Percentiles rank a stretch among this genome's conserved stretches.
These are phyloP conservation scores for Colletotrichum sp. DNA, from an alignment of 2,329 filamentous ascomycete species.

Conservation along the genomic window DNA sequence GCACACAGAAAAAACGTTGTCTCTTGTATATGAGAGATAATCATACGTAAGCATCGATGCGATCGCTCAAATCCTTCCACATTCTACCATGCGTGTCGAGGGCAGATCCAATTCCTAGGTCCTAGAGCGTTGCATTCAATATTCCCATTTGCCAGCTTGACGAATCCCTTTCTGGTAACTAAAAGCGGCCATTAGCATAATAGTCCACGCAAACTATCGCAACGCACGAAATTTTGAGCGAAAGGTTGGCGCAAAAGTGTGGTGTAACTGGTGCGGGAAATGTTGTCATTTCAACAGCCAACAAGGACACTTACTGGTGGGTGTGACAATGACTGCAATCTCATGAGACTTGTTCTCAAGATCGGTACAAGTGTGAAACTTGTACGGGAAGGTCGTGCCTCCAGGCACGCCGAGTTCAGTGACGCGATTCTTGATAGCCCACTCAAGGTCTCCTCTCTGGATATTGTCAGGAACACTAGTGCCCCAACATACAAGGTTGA, in stretches of 20 bases:
- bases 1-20: background rate
- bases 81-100: background rate
- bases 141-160: background rate
- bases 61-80: background rate
- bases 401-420: background rate
- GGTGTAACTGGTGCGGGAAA: background rate
- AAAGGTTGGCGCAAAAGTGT: background rate
- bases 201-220: background rate
- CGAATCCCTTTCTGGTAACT: background rate
- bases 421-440: background rate
- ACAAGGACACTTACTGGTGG: background rate
- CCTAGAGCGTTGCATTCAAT: background rate
- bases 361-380: background rate
- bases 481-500: background rate
- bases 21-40: accelerated
- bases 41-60: accelerated
- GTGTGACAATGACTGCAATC: background rate
- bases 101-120: background rate
- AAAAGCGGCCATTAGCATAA: background rate
- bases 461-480: background rate
- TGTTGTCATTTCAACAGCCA: accelerated
- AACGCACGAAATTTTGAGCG: background rate
- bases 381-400: background rate
- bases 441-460: background rate
- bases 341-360: background rate